These are phyloP conservation scores for Myriosclerotinia duriaeana DNA, from an alignment of 2,329 filamentous ascomycete genomes.

Conservation along the genomic window DNA sequence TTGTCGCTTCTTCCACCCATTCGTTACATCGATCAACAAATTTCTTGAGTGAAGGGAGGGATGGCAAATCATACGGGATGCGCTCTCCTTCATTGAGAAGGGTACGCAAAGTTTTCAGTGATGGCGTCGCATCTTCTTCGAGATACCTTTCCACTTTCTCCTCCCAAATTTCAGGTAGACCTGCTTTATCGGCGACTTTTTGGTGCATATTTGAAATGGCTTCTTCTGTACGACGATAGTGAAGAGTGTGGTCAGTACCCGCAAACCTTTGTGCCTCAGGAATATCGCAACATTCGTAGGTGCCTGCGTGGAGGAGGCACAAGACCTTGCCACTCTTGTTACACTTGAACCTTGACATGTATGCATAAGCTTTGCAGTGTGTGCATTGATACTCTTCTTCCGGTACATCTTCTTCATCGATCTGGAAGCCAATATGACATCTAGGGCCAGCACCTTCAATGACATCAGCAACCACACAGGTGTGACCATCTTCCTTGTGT, in stretches of 20 bases:
- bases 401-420: slow-evolving; percentile 71
- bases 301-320: slow-evolving; percentile 80
- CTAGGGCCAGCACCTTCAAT: slow-evolving; percentile 40
- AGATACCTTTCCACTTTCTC: slow-evolving; percentile 84
- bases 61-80: slow-evolving; percentile 85
- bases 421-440: slow-evolving; percentile 61
- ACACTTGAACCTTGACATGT: slow-evolving; percentile 87
- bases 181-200: slow-evolving; percentile 83
- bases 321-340: slow-evolving; percentile 75
- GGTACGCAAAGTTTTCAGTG: slow-evolving; percentile 79
- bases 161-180: slow-evolving; percentile 83
- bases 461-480: slow-evolving; percentile 38
- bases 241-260: slow-evolving; percentile 69
- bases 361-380: slow-evolving; percentile 90
- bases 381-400: slow-evolving; percentile 92
- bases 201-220: slow-evolving; percentile 64
- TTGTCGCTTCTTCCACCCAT: slow-evolving; percentile 95
- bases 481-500: slow-evolving; percentile 53
- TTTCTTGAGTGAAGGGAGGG: slow-evolving; percentile 75
- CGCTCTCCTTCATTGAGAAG: slow-evolving; percentile 92
- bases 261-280: slow-evolving; percentile 65
- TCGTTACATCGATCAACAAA: slow-evolving; percentile 97
- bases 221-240: slow-evolving; percentile 75
- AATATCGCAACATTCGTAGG: slow-evolving; percentile 75
- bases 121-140: slow-evolving; percentile 78